Percentiles rank a stretch among this genome's conserved stretches.
Conservation (phyloP, 2,329 filamentous ascomycete genomes). For the Diplodia mutila region DNA sequence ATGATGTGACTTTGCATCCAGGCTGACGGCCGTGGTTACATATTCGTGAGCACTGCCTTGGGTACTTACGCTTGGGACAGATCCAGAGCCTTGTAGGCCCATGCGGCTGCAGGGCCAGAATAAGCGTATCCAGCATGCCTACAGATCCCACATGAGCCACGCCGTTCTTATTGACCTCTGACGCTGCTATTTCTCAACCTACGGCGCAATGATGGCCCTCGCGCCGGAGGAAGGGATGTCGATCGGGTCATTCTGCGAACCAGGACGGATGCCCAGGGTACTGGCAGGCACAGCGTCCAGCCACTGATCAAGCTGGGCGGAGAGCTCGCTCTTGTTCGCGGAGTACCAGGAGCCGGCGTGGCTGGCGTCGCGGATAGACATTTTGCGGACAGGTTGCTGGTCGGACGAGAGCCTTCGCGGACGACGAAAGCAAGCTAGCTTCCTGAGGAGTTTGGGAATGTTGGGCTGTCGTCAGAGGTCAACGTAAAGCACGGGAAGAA, state of each 20-base stretch:
- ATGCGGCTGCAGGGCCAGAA: constrained; percentile 89
- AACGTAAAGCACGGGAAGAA: constrained; percentile 2
- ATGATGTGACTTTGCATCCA: not conserved
- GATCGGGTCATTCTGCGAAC: constrained; percentile 42
- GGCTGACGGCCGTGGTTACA: not conserved
- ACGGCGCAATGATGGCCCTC: constrained; percentile 91
- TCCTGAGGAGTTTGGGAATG: constrained; percentile 2
- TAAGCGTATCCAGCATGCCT: constrained; percentile 94
- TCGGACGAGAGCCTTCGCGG: not conserved
- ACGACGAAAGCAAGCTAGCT: constrained; percentile 8
- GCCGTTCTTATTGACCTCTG: constrained; percentile 1
- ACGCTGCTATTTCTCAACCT: constrained; percentile 44
- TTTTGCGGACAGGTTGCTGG: constrained; percentile 28
- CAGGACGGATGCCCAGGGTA: constrained; percentile 62
- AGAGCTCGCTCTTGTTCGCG: constrained; percentile 62
- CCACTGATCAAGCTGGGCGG: constrained; percentile 72
- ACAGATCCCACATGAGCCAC: constrained; percentile 31
- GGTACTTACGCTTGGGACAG: constrained; percentile 69
- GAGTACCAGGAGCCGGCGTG: constrained; percentile 93
- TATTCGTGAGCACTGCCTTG: not conserved
- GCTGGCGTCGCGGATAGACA: constrained; percentile 59
- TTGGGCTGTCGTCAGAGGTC: constrained; percentile 2
- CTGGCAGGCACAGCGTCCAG: constrained; percentile 70
- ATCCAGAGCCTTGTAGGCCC: constrained; percentile 90
- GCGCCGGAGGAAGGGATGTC: constrained; percentile 72